phyloP scores from a whole-genome alignment of 2,329 filamentous ascomycete genomes.

The Massarina eburnea region DNA sequence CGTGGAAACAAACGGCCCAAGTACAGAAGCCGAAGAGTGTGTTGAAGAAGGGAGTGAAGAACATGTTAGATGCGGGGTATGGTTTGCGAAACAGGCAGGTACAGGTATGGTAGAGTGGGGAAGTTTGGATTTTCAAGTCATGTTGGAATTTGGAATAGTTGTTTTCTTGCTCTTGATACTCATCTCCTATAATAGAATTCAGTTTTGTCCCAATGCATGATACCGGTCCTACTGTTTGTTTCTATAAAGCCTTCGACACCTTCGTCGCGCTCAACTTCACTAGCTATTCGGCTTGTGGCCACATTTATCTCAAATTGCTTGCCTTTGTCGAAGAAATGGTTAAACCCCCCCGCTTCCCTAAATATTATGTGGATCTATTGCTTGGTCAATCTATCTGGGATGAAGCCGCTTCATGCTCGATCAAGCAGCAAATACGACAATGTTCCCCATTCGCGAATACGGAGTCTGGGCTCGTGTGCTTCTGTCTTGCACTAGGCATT shows the following conservation, averaged over 20 bases:
- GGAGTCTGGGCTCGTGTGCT: no score
- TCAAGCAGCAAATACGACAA: constrained; percentile 68
- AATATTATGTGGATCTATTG: constrained; percentile 13
- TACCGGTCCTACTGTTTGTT: constrained; percentile 66
- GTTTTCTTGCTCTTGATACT: neutral
- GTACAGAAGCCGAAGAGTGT: neutral
- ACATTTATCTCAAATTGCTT: constrained; percentile 65
- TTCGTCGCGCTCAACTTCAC: constrained; percentile 64
- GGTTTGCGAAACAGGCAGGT: neutral
- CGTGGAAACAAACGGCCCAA: neutral
- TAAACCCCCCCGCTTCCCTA: constrained; percentile 46
- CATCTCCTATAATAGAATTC: neutral
- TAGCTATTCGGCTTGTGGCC: constrained; percentile 62
- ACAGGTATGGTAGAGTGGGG: neutral
- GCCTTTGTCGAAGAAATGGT: constrained; percentile 64
- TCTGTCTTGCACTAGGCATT: no score
- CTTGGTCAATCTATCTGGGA: constrained; percentile 27
- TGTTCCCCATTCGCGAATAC: no score
- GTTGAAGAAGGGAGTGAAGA: neutral
- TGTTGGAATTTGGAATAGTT: neutral
- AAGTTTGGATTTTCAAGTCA: neutral
- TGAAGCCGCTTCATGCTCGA: constrained; percentile 60
- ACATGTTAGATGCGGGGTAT: neutral
- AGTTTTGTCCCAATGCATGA: constrained; percentile 28
- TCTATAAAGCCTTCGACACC: constrained; percentile 59